Evolutionary conservation across 2,329 filamentous ascomycete genomes (phyloP), one percentile per base, ranked within the genome.

Genomic region (Colletotrichum destructivum): DNA sequence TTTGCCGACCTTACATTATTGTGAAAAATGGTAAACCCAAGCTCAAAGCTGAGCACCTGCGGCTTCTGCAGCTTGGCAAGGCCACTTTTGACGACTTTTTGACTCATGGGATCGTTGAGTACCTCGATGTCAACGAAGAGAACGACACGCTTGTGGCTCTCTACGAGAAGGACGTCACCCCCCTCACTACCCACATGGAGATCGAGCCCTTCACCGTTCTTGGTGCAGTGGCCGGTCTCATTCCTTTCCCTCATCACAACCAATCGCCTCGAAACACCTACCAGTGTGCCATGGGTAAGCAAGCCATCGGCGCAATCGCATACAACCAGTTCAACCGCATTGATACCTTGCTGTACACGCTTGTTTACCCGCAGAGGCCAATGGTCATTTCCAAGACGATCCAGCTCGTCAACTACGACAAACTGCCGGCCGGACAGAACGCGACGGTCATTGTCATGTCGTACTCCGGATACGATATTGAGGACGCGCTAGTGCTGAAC

Each of bases 281-380:
- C 79, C 96, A 98, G 87, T 98, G 96, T 84, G 96, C 96, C 84
- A 99, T 99, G 96, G 96, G 96, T 89, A 99, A 99, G 85, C 96
- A 99, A 93, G 96, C 96, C 49, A 98, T 99, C 80, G 96, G 96
- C 44, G 95, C 96, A 44, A 98, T 99, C 79, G 96, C 96, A 18
- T 97, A 98, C 80, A 99, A 99, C 80, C 96, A 99, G 81, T 98
- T 98, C 84, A 94, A 96, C 77, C 92, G 96, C 68, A 98, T 99
- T 81, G 96, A 99, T 79, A 98, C 96, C 0, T 87, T 99, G 18
- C 89, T 99, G 8, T 98, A 98, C 80, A 93, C 98, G 1, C 94
- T 99, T 85, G 96, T 99, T 4, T 99, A 99, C 79, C 96, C 96
- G 8, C 97, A 99, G 80, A 92, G 97, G 77, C 96, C 96, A 1